These are phyloP conservation scores for Hyaloscypha hepaticicola DNA, from an alignment of 495 filamentous ascomycete species.

Conservation along the genomic window DNA sequence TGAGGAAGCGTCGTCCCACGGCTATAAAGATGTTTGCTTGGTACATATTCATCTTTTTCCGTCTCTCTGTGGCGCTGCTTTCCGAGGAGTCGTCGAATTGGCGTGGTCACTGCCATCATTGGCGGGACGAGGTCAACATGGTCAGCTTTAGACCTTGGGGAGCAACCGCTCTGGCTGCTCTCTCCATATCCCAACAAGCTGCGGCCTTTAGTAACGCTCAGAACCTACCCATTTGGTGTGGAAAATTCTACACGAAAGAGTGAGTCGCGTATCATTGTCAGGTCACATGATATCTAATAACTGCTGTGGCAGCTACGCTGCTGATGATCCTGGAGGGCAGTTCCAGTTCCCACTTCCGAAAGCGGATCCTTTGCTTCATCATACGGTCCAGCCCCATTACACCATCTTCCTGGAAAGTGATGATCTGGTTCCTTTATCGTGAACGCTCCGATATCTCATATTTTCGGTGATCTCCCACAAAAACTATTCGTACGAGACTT, in stretches of 20 bases:
- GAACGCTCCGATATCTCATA: slow-evolving; percentile 52
- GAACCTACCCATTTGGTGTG: slow-evolving; percentile 26
- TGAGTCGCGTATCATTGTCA: slow-evolving; percentile 1
- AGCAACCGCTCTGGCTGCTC: neutral
- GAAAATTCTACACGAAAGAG: slow-evolving; percentile 28
- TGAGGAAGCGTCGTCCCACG: neutral
- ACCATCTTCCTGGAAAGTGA: slow-evolving; percentile 61
- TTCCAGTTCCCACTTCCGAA: slow-evolving; percentile 24
- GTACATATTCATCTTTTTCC: neutral
- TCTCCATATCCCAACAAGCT: neutral
- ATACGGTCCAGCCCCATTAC: slow-evolving; percentile 59
- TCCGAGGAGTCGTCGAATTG: neutral
- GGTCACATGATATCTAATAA: neutral
- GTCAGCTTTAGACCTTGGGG: neutral
- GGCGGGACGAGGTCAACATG: neutral
- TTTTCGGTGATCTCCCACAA: slow-evolving; percentile 9
- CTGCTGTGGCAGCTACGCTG: slow-evolving; percentile 3
- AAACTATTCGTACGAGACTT: neutral
- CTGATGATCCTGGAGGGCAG: slow-evolving; percentile 28
- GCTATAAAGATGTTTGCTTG: neutral
- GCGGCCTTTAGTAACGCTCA: slow-evolving; percentile 19
- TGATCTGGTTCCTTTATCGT: slow-evolving; percentile 56
- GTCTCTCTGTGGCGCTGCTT: neutral
- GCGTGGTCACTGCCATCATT: neutral
- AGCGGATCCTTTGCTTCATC: slow-evolving; percentile 44